These are phyloP conservation scores for Cladosporium colombiae DNA, from an alignment of 2,329 filamentous ascomycete species.

Conservation along the genomic window DNA sequence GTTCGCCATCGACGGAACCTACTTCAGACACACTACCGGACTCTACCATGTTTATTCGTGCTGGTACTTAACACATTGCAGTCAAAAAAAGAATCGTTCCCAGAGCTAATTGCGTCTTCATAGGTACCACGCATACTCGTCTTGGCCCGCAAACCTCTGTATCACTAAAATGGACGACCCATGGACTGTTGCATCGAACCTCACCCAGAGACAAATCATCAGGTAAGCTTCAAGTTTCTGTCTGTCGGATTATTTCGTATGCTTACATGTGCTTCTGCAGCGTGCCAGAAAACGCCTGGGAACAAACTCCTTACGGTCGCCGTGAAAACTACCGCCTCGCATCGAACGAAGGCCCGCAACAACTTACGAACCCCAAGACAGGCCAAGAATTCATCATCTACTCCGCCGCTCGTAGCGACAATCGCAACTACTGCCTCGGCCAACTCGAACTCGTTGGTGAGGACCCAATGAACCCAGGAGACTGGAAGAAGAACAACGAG, in stretches of 20 bases:
- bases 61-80: conserved; percentile 29
- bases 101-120: conserved; percentile 43
- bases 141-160: conserved; percentile 55
- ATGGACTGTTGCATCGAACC: conserved; percentile 49
- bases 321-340: conserved; percentile 48
- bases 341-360: conserved; percentile 54
- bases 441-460: conserved; percentile 52
- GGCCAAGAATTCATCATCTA: conserved; percentile 53
- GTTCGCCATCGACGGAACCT: conserved; percentile 57
- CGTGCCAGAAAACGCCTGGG: conserved; percentile 51
- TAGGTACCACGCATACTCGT: conserved; percentile 47
- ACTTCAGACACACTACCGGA: conserved; percentile 47
- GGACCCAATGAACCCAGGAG: conserved; percentile 51
- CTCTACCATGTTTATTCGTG: conserved; percentile 47
- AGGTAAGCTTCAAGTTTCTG: not conserved
- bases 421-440: conserved; percentile 55
- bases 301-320: conserved; percentile 54
- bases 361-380: conserved; percentile 50
- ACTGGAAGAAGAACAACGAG: conserved; percentile 51
- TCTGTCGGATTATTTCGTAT: not conserved
- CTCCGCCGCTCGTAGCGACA: conserved; percentile 52
- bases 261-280: conserved; percentile 26
- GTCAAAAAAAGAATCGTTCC: conserved; percentile 34
- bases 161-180: conserved; percentile 53
- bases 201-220: conserved; percentile 48